phyloP scores from a whole-genome alignment of 2,329 filamentous ascomycete species.

The Aspergillus sp. region DNA sequence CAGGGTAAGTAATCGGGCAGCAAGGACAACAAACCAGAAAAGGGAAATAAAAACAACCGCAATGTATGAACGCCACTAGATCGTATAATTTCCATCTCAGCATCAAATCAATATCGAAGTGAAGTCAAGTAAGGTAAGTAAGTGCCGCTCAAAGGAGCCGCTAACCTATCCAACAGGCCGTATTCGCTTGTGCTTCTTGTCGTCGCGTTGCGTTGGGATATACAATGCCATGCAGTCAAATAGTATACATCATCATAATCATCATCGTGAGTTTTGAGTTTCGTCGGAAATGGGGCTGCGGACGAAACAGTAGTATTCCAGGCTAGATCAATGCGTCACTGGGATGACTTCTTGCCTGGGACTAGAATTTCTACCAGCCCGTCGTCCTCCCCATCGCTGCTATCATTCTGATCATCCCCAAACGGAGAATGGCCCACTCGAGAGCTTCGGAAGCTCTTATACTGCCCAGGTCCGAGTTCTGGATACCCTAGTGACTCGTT shows the following conservation, averaged over 20 bases:
- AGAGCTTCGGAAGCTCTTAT: conserved; percentile 44
- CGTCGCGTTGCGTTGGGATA: conserved; percentile 13
- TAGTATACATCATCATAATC: conserved; percentile 17
- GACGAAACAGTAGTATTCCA: conserved; percentile 1
- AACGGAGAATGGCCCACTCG: conserved; percentile 32
- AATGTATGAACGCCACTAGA: conserved; percentile 8
- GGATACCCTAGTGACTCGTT: conserved; percentile 70
- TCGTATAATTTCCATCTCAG: conserved; percentile 6
- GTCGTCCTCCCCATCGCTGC: conserved; percentile 44
- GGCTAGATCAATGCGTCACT: conserved; percentile 7
- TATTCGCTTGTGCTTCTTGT: conserved; percentile 11
- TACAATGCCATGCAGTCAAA: conserved; percentile 16
- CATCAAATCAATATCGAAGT: conserved; percentile 5
- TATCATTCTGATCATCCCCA: conserved; percentile 45
- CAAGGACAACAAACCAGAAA: neutral
- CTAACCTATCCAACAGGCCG: conserved; percentile 13
- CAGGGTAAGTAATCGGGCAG: neutral
- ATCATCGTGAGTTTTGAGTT: conserved; percentile 12
- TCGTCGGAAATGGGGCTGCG: neutral
- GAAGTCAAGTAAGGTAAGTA: neutral
- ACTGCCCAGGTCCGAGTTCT: conserved; percentile 52
- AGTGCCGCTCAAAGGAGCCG: neutral
- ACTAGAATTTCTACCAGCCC: conserved; percentile 48
- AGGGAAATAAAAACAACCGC: neutral
- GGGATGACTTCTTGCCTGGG: conserved; percentile 36